Evolutionary conservation across 371 early-diverging fungal genomes (phyloP), one percentile per base, ranked within the genome.

Genomic region (Smittium culicis): DNA sequence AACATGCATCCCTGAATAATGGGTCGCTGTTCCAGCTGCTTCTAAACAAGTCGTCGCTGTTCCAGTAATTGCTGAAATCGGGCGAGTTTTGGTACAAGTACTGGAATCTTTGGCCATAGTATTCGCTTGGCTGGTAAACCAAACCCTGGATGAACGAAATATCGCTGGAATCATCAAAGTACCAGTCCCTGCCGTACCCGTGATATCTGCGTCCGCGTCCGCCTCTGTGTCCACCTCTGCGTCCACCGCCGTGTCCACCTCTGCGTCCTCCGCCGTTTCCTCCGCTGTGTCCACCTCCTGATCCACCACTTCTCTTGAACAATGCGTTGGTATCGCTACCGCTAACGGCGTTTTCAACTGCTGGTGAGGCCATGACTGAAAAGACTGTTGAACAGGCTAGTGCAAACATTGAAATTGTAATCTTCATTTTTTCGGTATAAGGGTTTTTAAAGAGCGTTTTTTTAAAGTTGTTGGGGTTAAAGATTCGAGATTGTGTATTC

Each of bases 51-150:
- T 3, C 2, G 30, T 64, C 65, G 1, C 28, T 64, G 54, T 64
- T 16, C 65, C 65, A 64, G 3, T 3, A 25, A 16, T 35, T 16
- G 33, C 3, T 35, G 35, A 64, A 64, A 1, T 20, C 30, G 5
- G 35, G 33, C 5, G 27, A 11, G 28, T 35, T 11, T 32, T 25
- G 45, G 54, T 64, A 64, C 20, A 31, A 24, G 28, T 35, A 64
- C 25, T 64, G 45, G 54, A 64, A 64, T 54, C 65, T 64, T 35
- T 35, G 54, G 1, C 35, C 65, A 20, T 16, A 32, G 27, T 25
- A 64, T 3, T 8, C 3, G 16, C 11, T 34, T 34, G 65, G 65
- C 30, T 30, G 33, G 35, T 20, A 45, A 8, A 16, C 14, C 65
- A 64, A 64, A 1, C 17, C 17, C 11, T 64, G 33, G 33, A 64